Evolutionary conservation across 1,284 basidiomycete species (phyloP).

Genomic region (Laetiporus sulphureus): DNA sequence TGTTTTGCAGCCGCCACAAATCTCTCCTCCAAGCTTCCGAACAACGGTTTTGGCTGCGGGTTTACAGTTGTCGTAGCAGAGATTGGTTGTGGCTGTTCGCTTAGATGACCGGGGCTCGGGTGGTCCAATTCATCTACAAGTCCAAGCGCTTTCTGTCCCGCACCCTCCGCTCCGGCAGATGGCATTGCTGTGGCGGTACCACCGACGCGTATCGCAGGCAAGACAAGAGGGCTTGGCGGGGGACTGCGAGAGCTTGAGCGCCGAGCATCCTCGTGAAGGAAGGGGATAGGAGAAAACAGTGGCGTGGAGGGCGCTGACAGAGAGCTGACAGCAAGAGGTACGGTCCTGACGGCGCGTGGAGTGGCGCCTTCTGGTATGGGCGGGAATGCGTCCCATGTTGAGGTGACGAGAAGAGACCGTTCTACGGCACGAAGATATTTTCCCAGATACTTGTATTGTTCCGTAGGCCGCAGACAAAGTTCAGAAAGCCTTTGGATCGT

Average conservation of each 20-base stretch:
- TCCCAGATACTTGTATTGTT: conserved; percentile 73
- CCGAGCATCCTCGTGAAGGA: conserved; percentile 72
- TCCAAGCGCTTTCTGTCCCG: conserved; percentile 51
- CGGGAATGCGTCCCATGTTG: conserved; percentile 68
- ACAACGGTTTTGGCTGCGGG: conserved; percentile 31
- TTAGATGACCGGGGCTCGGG: conserved; percentile 74
- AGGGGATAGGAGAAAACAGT: conserved; percentile 79
- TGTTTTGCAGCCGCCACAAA: conserved; percentile 50
- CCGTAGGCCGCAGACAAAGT: conserved; percentile 65
- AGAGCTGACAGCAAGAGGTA: conserved; percentile 34
- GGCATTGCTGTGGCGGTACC: conserved; percentile 15
- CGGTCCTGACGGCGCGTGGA: conserved; percentile 21
- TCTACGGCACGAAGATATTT: conserved; percentile 91
- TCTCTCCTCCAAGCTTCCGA: conserved; percentile 53
- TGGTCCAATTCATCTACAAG: conserved; percentile 80
- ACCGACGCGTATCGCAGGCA: conserved; percentile 31
- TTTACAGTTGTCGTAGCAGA: conserved; percentile 52
- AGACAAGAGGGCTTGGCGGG: conserved; percentile 61
- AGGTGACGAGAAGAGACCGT: conserved; percentile 82
- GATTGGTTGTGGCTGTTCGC: conserved; percentile 67
- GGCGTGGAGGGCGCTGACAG: conserved; percentile 63
- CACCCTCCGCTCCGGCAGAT: conserved; percentile 17
- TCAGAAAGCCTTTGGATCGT: conserved; percentile 91
- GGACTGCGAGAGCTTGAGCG: conserved; percentile 70
- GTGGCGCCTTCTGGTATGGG: conserved; percentile 36